These are phyloP conservation scores for Serendipita sp. DNA, from an alignment of 768 basidiomycete genomes.

Conservation along the genomic window DNA sequence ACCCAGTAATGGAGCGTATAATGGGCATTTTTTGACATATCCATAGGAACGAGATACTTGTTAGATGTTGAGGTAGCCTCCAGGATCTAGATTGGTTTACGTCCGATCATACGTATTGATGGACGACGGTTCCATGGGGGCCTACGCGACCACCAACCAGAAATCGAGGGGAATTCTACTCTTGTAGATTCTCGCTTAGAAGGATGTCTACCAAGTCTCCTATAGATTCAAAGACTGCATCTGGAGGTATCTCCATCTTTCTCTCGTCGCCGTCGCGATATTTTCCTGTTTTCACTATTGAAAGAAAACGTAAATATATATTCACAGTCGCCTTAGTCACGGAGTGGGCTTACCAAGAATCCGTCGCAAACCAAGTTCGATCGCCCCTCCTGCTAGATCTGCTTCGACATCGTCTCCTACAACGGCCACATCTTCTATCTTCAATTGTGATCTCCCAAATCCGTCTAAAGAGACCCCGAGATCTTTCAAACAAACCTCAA, in stretches of 20 bases:
- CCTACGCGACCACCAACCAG: too few relatives aligned
- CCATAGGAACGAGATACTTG: background rate
- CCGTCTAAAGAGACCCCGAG: conserved; percentile 17
- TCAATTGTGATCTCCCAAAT: conserved; percentile 11
- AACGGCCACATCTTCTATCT: conserved; percentile 26
- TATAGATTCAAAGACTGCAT: conserved; percentile 39
- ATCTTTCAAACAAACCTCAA: conserved; percentile 36
- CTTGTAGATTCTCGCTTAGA: conserved; percentile 9
- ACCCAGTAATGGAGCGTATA: background rate
- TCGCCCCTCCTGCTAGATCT: conserved; percentile 47
- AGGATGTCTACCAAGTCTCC: conserved; percentile 37
- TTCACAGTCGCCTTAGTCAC: conserved; percentile 5
- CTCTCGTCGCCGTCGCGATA: conserved; percentile 45
- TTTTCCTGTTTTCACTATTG: conserved; percentile 49
- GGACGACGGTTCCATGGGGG: too few relatives aligned
- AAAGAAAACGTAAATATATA: conserved; percentile 5
- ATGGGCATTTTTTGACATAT: background rate
- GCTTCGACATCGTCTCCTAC: conserved; percentile 52
- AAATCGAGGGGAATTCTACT: background rate
- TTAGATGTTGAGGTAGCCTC: too few relatives aligned
- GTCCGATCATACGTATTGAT: too few relatives aligned
- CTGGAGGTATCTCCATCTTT: conserved; percentile 25
- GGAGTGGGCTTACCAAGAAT: conserved; percentile 34
- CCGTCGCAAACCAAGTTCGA: conserved; percentile 43
- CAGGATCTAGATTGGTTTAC: too few relatives aligned